phyloP scores from a whole-genome alignment of 2,329 filamentous ascomycete species.

The Rhynchosporium secalis region DNA sequence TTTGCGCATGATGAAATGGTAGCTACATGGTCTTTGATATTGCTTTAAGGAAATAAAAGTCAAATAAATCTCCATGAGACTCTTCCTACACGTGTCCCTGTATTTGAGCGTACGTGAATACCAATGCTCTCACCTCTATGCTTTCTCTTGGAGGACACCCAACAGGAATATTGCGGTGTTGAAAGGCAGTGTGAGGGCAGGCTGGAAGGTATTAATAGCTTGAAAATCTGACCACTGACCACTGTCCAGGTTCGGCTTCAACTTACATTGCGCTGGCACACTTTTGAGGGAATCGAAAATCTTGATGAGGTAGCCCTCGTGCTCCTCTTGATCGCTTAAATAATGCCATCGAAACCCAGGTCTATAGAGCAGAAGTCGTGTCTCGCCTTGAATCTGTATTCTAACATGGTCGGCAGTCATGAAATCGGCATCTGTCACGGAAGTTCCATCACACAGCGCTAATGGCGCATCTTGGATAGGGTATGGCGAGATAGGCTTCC shows the following conservation, averaged over 20 bases:
- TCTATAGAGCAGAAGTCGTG: slow-evolving; percentile 1
- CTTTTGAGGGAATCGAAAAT: background rate
- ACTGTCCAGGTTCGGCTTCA: background rate
- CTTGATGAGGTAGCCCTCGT: background rate
- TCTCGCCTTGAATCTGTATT: background rate
- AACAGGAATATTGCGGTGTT: background rate
- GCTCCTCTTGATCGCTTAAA: slow-evolving; percentile 2
- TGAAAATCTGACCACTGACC: background rate
- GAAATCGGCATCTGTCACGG: background rate
- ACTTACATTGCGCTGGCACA: background rate
- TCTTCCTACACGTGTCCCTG: too few relatives aligned
- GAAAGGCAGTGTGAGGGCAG: slow-evolving; percentile 2
- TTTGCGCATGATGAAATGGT: too few relatives aligned
- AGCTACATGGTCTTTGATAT: too few relatives aligned
- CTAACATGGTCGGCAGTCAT: background rate
- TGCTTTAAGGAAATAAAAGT: too few relatives aligned
- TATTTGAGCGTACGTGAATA: background rate
- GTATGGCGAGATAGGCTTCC: background rate
- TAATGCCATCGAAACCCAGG: slow-evolving; percentile 12
- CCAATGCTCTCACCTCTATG: background rate
- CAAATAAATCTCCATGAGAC: too few relatives aligned
- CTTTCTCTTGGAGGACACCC: background rate
- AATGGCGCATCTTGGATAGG: background rate
- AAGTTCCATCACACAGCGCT: background rate
- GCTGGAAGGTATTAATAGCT: background rate